Evolutionary conservation across 495 filamentous ascomycete genomes (phyloP), one percentile per base, ranked within the genome.

Genomic region (Cercophora scortea): DNA sequence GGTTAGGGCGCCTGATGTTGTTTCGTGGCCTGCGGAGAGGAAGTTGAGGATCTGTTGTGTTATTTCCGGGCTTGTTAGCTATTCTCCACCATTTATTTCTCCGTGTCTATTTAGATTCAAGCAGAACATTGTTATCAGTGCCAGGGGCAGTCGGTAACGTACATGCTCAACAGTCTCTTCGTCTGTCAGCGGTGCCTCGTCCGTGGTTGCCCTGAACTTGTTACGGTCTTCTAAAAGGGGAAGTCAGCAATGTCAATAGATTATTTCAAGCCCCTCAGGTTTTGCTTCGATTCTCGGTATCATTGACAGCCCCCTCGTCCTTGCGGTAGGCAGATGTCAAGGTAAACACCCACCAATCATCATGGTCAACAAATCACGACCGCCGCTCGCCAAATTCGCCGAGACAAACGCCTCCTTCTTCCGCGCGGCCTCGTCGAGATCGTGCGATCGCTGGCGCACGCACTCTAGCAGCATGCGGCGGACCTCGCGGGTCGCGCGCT

Each of bases 1-100:
- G 8, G 55, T 55, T 32, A 65, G 43, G 19, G 53, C 45, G 13
- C 47, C 51, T 1, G 64, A 60, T 3, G 60, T 59, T n/a, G 64
- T 65, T 9, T 67, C 64, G 32, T 65, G 60, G 2, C 62, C 60
- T 1, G 60, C 62, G 4, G 58, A 49, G n/a, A 62, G 45, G 42
- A 65, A 65, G 46, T 55, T 65, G 4, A 62, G 48, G 6, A 65
- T 36, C 60, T 65, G 33, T 9, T 13, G 1, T 38, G 10, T n/a
- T n/a, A 7, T 13, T 13, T 13, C 36, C 36, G 13, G 9, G 3
- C 3, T 38, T 10, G 36, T 38, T 38, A 38, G 36, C 36, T 13
- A 1, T 10, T 11, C 8, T 38, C n/a, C n/a, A n/a, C n/a, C n/a
- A n/a, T 13, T 38, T 11, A 38, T 7, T 7, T 10, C 9, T 38